Percentiles rank a stretch among this genome's conserved stretches.
Conservation (phyloP, 2,329 filamentous ascomycete species). For the Sarocladium oryzae region DNA sequence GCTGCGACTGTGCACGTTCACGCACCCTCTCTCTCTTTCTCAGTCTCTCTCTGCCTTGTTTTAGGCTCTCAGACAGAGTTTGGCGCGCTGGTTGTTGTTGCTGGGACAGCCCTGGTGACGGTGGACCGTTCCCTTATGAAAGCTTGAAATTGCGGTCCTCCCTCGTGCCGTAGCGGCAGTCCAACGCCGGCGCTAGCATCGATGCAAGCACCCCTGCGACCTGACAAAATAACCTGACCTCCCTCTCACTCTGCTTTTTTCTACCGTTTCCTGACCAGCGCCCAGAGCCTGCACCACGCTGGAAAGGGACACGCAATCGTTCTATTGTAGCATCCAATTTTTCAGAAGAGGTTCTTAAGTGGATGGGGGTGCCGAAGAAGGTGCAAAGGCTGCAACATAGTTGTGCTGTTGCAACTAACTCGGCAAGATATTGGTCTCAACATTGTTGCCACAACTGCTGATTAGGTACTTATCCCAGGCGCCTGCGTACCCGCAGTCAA, state of each 20-base stretch:
- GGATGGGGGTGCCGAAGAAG: too few species aligned
- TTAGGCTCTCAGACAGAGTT: constrained; percentile 7
- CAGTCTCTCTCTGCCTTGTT: neutral
- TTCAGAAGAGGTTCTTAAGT: too few species aligned
- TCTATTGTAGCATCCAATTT: too few species aligned
- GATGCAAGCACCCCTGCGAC: neutral
- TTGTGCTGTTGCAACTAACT: too few species aligned
- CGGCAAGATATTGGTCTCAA: too few species aligned
- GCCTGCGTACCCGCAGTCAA: constrained; percentile 5
- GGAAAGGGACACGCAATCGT: too few species aligned
- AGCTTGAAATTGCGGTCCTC: constrained; percentile 8
- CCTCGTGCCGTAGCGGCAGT: constrained; percentile 9
- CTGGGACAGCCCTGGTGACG: constrained; percentile 6
- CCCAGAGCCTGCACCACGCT: too few species aligned
- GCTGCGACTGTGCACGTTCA: neutral
- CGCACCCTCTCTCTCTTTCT: neutral
- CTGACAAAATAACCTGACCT: constrained; percentile 7
- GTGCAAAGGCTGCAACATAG: too few species aligned
- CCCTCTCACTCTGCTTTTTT: neutral
- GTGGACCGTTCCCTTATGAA: constrained; percentile 3
- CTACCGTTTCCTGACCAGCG: too few species aligned
- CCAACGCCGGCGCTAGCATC: constrained; percentile 8
- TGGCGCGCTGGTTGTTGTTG: constrained; percentile 1
- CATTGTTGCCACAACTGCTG: too few species aligned
- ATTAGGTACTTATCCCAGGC: too few species aligned